Evolutionary conservation across 495 filamentous ascomycete species (phyloP).

Genomic region (Elasticomyces elasticus): DNA sequence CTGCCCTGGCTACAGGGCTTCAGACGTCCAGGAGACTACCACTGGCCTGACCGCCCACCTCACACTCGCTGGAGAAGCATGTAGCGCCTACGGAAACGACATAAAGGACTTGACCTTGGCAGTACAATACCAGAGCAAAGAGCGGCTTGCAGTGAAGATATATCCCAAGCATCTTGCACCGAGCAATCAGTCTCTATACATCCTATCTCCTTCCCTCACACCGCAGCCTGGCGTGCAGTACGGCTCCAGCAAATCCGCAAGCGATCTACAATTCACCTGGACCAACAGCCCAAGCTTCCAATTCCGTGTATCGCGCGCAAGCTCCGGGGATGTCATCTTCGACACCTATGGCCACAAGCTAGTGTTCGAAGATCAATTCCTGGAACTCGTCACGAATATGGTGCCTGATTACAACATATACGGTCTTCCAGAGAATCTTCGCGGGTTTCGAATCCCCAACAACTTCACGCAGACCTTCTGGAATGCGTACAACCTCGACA

Average conservation of each 20-base stretch:
- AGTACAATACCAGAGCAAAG: conserved; percentile 19
- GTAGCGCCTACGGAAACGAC: conserved; percentile 16
- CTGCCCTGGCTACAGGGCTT: conserved; percentile 16
- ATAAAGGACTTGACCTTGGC: conserved; percentile 5
- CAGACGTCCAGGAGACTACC: conserved; percentile 5
- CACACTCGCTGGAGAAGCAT: conserved; percentile 9
- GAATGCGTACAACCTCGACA: conserved; percentile 53
- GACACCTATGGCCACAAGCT: conserved; percentile 15
- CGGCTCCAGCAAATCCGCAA: conserved; percentile 3
- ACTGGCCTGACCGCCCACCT: conserved; percentile 14
- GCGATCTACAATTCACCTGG: conserved; percentile 22
- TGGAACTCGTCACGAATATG: conserved; percentile 21
- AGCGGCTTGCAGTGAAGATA: conserved; percentile 20
- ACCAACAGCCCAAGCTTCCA: conserved; percentile 17
- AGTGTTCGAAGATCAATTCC: conserved; percentile 21
- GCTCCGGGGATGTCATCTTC: conserved; percentile 16
- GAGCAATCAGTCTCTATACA: conserved; percentile 16
- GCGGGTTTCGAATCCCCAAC: conserved; percentile 33
- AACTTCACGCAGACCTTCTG: conserved; percentile 20
- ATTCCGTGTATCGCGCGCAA: conserved; percentile 13
- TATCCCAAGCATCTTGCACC: conserved; percentile 19
- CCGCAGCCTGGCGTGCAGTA: conserved; percentile 6
- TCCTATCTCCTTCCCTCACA: conserved; percentile 9
- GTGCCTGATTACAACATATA: conserved; percentile 19
- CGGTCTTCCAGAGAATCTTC: conserved; percentile 42